phyloP scores from a whole-genome alignment of 163 green algal species.

The Prototheca cutis region DNA sequence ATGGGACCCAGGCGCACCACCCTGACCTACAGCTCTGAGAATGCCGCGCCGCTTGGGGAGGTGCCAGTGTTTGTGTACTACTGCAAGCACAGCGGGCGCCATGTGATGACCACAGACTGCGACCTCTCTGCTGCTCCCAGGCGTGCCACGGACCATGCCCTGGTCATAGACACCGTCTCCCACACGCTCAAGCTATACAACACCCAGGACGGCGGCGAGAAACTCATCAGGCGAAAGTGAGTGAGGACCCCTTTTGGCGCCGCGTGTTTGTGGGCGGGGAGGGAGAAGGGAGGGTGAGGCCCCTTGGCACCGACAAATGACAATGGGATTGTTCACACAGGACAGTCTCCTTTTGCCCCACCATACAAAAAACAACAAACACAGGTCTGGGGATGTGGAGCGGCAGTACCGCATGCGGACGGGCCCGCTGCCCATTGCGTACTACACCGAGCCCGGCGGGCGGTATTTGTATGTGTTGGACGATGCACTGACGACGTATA shows the following conservation, averaged over 20 bases:
- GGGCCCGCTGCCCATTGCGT: constrained; percentile 65
- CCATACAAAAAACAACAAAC: too few relatives aligned
- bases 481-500: constrained; percentile 47
- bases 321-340: too few relatives aligned
- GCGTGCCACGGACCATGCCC: constrained; percentile 48
- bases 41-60: neutral
- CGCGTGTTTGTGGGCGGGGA: too few relatives aligned
- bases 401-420: constrained; percentile 59
- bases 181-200: constrained; percentile 63
- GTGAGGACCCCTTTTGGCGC: too few relatives aligned
- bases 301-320: too few relatives aligned
- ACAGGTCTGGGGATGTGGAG: constrained; percentile 47
- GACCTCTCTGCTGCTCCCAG: constrained; percentile 35
- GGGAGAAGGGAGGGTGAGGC: too few relatives aligned
- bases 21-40: constrained; percentile 2
- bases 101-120: constrained; percentile 69
- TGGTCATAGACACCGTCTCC: constrained; percentile 60
- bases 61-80: constrained; percentile 51
- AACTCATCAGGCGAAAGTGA: constrained; percentile 43
- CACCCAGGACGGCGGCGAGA: constrained; percentile 45
- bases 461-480: constrained; percentile 60
- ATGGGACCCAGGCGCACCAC: constrained; percentile 6
- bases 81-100: constrained; percentile 77
- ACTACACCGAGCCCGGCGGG: constrained; percentile 31
- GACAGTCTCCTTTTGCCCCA: too few relatives aligned